Base-by-base conservation (phyloP, 352 stramenopile genomes). In the Globisporangium paddicum region DNA sequence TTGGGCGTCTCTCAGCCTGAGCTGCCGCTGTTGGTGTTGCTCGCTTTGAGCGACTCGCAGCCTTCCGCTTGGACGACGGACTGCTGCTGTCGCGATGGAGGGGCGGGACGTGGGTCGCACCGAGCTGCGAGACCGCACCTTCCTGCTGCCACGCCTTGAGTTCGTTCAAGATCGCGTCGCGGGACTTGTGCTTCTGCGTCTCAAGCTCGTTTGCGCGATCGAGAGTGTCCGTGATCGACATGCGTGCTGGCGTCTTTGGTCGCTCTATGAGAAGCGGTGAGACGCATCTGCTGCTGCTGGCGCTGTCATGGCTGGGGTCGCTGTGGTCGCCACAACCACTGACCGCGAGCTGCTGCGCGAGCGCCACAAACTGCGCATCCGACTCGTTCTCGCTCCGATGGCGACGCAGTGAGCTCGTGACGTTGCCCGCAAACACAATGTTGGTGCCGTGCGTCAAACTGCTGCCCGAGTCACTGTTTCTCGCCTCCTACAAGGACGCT, bases 351-450 rank as follows among this genome's bases (percentile, higher is more conserved):
- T 57, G 54, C 47, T 57, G 32, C 8, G 47, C 21, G 2, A 53
- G 30, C 5, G 35, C 40, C 28, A 45, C 18, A 23, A 47, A 41
- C 21, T 32, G 40, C n/a, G 41, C 42, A 19, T 79, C 66, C 1
- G 63, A 49, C 60, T 90, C 77, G 18, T 69, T 78, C 63, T 92
- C 82, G 45, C 72, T 85, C 32, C 84, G 71, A 53, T 89, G 82
- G 5, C 83, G 73, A 13, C 87, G 77, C 51, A 96, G 59, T 3
- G 87, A 79, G 21, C 83, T 93, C 2, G 86, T 92, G n/a, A 95
- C 78, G 63, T 95, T 96, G 42, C 88, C 88, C 2, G 88, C 87
- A 68, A 96, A 93, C 2, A 95, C 85, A 32, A 96, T 89, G 49
- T 90, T 77, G 1, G 82, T 90, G 37, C 88, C 88, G 62, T 96